Evolutionary conservation across 257 asterid genomes (phyloP).

Genomic region (Primulina tabacum): DNA sequence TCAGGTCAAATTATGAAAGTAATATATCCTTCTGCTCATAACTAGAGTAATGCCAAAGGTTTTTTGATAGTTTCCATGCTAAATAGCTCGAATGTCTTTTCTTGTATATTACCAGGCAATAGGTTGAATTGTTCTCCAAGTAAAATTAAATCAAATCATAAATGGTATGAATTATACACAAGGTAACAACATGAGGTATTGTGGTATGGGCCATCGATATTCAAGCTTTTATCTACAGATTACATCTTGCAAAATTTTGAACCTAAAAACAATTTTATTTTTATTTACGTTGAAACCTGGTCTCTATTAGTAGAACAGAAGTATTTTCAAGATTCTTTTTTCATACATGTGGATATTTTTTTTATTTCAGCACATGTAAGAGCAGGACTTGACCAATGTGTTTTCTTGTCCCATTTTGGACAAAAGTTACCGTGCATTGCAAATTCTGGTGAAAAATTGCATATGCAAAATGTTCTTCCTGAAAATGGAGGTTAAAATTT

Average conservation of each 20-base stretch:
- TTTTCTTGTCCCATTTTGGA: neutral
- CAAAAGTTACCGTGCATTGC: neutral
- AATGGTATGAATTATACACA: constrained; percentile 1
- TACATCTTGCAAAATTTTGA: constrained; percentile 8
- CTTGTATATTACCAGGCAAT: neutral
- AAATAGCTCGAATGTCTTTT: neutral
- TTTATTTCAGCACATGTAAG: neutral
- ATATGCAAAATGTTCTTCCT: too few species aligned
- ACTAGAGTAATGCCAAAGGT: constrained; percentile 18
- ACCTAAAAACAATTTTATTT: neutral
- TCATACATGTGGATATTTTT: neutral
- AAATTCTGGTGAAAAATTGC: neutral
- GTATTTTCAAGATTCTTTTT: neutral
- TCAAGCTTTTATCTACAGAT: neutral
- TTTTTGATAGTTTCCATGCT: constrained; percentile 15
- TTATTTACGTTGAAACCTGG: too few species aligned
- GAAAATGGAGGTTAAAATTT: too few species aligned
- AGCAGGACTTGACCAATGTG: neutral
- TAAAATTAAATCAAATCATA: constrained; percentile 4
- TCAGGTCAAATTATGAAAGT: constrained; percentile 83
- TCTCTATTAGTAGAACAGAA: neutral
- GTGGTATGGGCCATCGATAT: constrained; percentile 1
- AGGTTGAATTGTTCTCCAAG: neutral
- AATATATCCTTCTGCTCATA: constrained; percentile 41
- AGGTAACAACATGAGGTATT: neutral